Conservation (phyloP, 805 yeast species). For the Komagataella ulmi region DNA sequence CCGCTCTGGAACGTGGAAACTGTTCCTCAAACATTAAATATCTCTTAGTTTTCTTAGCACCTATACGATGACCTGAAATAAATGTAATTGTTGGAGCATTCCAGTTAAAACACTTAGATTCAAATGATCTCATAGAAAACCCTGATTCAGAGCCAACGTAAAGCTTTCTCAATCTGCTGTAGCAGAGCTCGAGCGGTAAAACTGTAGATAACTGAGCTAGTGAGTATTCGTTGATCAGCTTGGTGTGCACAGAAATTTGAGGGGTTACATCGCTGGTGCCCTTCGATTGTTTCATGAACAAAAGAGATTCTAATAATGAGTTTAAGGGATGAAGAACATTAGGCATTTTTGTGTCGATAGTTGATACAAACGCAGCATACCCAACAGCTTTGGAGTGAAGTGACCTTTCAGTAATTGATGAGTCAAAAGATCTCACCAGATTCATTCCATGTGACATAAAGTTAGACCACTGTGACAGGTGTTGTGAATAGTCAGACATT, state of each 20-base stretch:
- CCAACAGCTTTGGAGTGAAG: constrained; percentile 9
- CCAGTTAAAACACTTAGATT: constrained; percentile 80
- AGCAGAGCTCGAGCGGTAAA: constrained; percentile 24
- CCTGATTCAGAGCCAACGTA: constrained; percentile 70
- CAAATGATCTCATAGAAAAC: constrained; percentile 79
- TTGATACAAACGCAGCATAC: constrained; percentile 19
- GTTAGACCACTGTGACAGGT: constrained; percentile 21
- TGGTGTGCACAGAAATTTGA: constrained; percentile 12
- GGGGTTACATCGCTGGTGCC: background rate
- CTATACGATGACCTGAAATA: constrained; percentile 48
- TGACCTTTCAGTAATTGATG: constrained; percentile 16
- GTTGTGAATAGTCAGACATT: constrained; percentile 6
- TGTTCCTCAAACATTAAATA: constrained; percentile 37
- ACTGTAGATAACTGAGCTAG: constrained; percentile 24
- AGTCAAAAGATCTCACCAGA: constrained; percentile 36
- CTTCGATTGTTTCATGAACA: constrained; percentile 13
- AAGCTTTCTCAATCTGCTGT: constrained; percentile 39
- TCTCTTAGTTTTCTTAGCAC: constrained; percentile 26
- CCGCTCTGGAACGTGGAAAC: constrained; percentile 25
- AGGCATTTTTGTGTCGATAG: constrained; percentile 24
- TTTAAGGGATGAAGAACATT: constrained; percentile 30
- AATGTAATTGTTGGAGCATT: constrained; percentile 70
- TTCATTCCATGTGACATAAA: constrained; percentile 30
- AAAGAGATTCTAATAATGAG: constrained; percentile 26
- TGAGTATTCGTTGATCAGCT: constrained; percentile 22